Evolutionary conservation across 1,284 basidiomycete genomes (phyloP), one percentile per base, ranked within the genome.

Genomic region (Rhizoctonia solani): DNA sequence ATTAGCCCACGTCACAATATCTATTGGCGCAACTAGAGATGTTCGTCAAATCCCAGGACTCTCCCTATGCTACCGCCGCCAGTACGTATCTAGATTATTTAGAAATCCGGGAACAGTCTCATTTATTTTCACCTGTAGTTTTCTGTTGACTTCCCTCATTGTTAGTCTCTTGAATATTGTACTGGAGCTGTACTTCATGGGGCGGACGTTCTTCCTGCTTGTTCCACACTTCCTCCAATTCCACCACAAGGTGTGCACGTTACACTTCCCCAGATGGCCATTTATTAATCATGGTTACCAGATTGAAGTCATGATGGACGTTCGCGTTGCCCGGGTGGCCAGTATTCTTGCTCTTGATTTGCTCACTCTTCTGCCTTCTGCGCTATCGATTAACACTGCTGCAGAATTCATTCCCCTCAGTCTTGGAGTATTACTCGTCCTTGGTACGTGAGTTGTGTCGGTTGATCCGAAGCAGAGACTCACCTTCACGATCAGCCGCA

Each of bases 401-500:
- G 81, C 77, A 0, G 79, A 84, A 52, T 81, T 81, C 65, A 71
- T 85, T 23, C 82, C 83, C 0, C 80, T 81, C 66, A 80, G 80
- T 68, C 70, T 84, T n/a, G 82, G 80, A 16, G 76, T 80, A 4
- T 68, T 85, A 14, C 67, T 80, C 21, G 82, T 85, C n/a, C 75
- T 85, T 50, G 72, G 73, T 74, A 29, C 23, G 59, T 34, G 46
- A 21, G 41, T 63, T 19, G 21, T 41, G 13, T n/a, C 19, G 25
- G 16, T 8, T 47, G 34, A 30, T 47, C 23, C 25, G 8, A 21
- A n/a, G 46, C 44, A 9, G 34, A 21, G 47, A 63, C 59, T 25
- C 11, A 52, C 39, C 14, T 5, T 50, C 6, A 41, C 30, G 21
- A 50, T 44, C 50, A 72, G 72, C 56, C 37, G 67, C 68, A 21